Conservation (phyloP, 2,329 filamentous ascomycete genomes). For the Penicillium sp. region DNA sequence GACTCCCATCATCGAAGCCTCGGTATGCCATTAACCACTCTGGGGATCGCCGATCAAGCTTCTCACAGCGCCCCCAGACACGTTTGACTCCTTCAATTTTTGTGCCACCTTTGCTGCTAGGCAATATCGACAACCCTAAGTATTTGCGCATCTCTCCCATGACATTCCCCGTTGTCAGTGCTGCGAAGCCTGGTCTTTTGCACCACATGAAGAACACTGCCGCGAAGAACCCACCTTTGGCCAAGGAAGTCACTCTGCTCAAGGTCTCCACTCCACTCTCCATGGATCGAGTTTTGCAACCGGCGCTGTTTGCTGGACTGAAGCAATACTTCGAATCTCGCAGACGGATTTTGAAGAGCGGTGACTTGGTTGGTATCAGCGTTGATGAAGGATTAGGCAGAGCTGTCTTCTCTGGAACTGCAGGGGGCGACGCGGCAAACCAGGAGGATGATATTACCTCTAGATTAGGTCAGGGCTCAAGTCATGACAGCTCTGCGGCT, state of each 20-base stretch:
- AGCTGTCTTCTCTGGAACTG: slow-evolving; percentile 70
- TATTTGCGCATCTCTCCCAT: slow-evolving; percentile 75
- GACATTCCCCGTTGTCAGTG: slow-evolving; percentile 33
- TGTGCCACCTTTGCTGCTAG: slow-evolving; percentile 80
- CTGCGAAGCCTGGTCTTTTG: slow-evolving; percentile 60
- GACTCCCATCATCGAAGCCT: slow-evolving; percentile 54
- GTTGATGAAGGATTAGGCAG: slow-evolving; percentile 83
- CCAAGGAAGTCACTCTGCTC: slow-evolving; percentile 79
- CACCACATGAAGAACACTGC: slow-evolving; percentile 47
- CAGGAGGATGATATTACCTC: slow-evolving; percentile 69
- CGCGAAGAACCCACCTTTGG: slow-evolving; percentile 56
- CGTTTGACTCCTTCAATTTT: slow-evolving; percentile 65
- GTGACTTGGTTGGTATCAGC: slow-evolving; percentile 84
- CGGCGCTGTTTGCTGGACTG: slow-evolving; percentile 79
- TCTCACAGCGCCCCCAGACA: slow-evolving; percentile 50
- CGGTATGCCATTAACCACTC: slow-evolving; percentile 57
- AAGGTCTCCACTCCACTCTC: slow-evolving; percentile 88
- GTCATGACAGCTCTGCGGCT: slow-evolving; percentile 30
- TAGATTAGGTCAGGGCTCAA: slow-evolving; percentile 37
- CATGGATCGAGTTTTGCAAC: slow-evolving; percentile 80
- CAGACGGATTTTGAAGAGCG: slow-evolving; percentile 77
- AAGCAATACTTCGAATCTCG: slow-evolving; percentile 87
- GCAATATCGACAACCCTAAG: slow-evolving; percentile 77
- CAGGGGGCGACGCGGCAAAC: slow-evolving; percentile 56
- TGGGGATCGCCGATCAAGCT: slow-evolving; percentile 54